Percentiles rank a stretch among this genome's conserved stretches.
These are phyloP conservation scores for Musa acuminata DNA, from an alignment of 176 grass and related monocot species.

Conservation along the genomic window DNA sequence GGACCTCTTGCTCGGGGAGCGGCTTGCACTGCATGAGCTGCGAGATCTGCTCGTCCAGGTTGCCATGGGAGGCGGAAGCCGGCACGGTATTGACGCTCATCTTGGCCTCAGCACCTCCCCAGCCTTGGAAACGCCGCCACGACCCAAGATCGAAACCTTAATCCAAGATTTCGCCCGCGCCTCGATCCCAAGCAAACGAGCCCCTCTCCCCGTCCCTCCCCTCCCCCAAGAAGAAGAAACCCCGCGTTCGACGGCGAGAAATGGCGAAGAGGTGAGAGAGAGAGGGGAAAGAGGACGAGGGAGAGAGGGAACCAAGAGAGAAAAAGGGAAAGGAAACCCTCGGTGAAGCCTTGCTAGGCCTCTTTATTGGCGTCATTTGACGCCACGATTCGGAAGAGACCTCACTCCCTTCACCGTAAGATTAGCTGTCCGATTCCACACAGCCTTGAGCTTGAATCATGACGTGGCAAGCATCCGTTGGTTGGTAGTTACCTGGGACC, in stretches of 20 bases:
- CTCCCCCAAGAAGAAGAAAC: not conserved
- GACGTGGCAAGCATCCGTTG: too few relatives aligned
- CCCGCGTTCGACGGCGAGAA: not conserved
- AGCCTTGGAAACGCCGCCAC: not conserved
- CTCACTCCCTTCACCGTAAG: too few relatives aligned
- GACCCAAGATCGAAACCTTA: not conserved
- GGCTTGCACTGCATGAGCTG: slow-evolving; percentile 28
- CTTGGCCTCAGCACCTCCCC: not conserved
- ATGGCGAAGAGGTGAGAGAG: not conserved
- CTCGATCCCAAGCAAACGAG: not conserved
- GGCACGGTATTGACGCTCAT: slow-evolving; percentile 2
- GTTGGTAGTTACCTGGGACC: too few relatives aligned
- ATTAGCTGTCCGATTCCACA: too few relatives aligned
- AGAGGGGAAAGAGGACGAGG: not conserved
- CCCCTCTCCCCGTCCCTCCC: not conserved
- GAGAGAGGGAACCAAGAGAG: not conserved
- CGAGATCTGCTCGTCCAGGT: slow-evolving; percentile 14
- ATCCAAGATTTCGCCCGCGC: not conserved
- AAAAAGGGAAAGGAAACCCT: not conserved
- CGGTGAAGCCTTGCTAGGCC: not conserved
- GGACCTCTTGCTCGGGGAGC: slow-evolving; percentile 12
- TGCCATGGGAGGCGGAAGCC: slow-evolving; percentile 2
- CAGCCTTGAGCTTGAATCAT: too few relatives aligned
- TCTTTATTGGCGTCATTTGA: not conserved
- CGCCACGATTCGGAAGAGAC: too few relatives aligned